Evolutionary conservation across 306 rosid genomes (phyloP).

Genomic region (Vicia villosa): DNA sequence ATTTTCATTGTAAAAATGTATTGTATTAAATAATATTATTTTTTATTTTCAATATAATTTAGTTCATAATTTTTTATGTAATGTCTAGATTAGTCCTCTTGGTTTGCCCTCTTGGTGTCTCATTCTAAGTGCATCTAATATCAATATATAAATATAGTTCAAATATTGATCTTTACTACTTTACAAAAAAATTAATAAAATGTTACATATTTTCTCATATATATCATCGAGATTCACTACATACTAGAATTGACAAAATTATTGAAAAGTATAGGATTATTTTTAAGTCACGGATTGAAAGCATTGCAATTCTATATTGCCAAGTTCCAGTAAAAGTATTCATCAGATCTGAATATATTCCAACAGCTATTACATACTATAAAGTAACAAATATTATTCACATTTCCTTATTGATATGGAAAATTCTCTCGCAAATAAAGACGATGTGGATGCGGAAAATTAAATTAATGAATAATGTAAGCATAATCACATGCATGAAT

Average conservation of each 20-base stretch:
- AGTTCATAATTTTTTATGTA: no score
- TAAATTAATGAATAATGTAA: neutral
- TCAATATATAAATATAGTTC: no score
- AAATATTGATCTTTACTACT: no score
- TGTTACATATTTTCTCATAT: no score
- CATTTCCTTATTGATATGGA: neutral
- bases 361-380: neutral
- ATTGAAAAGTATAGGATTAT: neutral
- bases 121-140: no score
- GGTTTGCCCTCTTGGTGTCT: no score
- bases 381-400: slow-evolving; percentile 6
- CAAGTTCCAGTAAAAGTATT: slow-evolving; percentile 6
- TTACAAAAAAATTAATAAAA: no score
- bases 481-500: slow-evolving; percentile 3
- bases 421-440: neutral
- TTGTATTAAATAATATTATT: no score
- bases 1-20: no score
- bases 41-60: no score
- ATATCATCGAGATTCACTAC: no score
- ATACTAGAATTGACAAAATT: neutral
- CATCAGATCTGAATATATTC: neutral
- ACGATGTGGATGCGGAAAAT: neutral
- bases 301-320: neutral
- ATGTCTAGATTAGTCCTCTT: no score
- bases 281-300: neutral